Evolutionary conservation across 768 basidiomycete genomes (phyloP).

Genomic region (Boletus subparvulus): DNA sequence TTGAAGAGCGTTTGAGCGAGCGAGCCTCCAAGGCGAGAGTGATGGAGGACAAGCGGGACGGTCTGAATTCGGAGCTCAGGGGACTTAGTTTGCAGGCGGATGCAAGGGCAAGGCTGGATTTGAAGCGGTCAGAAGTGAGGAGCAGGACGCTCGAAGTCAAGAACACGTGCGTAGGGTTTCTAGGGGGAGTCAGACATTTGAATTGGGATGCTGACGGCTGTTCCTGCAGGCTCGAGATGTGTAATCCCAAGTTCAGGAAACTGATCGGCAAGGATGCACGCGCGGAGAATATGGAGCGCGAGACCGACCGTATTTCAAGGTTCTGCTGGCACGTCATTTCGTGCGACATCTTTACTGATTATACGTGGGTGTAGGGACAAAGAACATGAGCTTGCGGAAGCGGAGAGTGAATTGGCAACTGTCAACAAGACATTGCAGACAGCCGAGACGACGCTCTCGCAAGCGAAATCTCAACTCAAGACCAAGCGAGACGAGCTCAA

Average conservation of each 20-base stretch:
- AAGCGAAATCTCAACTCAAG: constrained; percentile 59
- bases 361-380: constrained; percentile 51
- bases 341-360: background rate
- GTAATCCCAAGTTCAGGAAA: constrained; percentile 61
- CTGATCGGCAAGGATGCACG: constrained; percentile 60
- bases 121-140: constrained; percentile 69
- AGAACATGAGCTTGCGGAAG: constrained; percentile 54
- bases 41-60: constrained; percentile 70
- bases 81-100: constrained; percentile 77
- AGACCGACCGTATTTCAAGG: constrained; percentile 59
- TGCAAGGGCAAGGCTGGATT: constrained; percentile 70
- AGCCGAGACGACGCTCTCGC: constrained; percentile 60
- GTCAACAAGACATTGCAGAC: constrained; percentile 61
- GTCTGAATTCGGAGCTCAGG: constrained; percentile 67
- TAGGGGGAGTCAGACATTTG: background rate
- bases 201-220: constrained; percentile 4
- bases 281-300: constrained; percentile 69
- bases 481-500: constrained; percentile 62
- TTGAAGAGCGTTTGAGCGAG: constrained; percentile 61
- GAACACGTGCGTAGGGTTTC: constrained; percentile 54
- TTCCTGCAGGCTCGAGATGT: constrained; percentile 56
- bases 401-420: constrained; percentile 32
- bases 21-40: constrained; percentile 50
- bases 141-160: constrained; percentile 64
- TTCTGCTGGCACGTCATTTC: constrained; percentile 28